A percentile compares a stretch with the other conserved stretches of the same genome.
Evolutionary conservation across 441 rosid genomes (phyloP).

Genomic region (Aleurites moluccanus): DNA sequence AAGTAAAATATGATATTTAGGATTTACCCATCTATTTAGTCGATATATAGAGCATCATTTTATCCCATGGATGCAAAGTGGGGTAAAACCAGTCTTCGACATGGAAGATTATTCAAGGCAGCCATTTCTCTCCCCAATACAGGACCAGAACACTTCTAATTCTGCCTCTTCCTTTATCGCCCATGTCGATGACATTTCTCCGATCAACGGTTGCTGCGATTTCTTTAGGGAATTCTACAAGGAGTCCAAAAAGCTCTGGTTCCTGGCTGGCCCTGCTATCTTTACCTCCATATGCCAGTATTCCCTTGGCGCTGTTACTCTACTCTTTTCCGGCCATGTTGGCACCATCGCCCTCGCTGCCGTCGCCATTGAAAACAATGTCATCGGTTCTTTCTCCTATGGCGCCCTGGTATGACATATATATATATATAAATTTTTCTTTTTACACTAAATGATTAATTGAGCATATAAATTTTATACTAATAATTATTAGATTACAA

Average conservation of each 20-base stretch:
- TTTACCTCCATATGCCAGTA: constrained; percentile 48
- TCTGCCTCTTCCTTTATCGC: neutral
- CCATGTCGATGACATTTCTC: constrained; percentile 29
- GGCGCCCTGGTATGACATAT: constrained; percentile 48
- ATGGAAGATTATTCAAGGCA: constrained; percentile 44
- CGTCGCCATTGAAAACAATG: constrained; percentile 52
- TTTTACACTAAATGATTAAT: too few species aligned
- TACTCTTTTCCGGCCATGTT: constrained; percentile 39
- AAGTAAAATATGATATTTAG: too few species aligned
- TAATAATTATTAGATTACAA: too few species aligned
- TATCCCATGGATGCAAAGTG: too few species aligned
- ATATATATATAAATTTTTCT: too few species aligned
- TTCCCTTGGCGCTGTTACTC: constrained; percentile 56
- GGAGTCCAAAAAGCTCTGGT: constrained; percentile 51
- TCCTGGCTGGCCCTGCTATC: constrained; percentile 56
- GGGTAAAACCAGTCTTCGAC: neutral
- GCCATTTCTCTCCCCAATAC: constrained; percentile 40
- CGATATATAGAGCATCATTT: too few species aligned
- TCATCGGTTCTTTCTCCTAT: constrained; percentile 52
- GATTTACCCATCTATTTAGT: too few species aligned
- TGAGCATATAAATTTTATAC: too few species aligned
- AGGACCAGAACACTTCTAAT: neutral
- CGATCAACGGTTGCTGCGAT: constrained; percentile 28
- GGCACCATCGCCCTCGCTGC: constrained; percentile 40
- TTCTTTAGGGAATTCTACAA: constrained; percentile 37